Percentiles rank a stretch among this genome's conserved stretches.
These are phyloP conservation scores for Agaricus bisporus DNA, from an alignment of 768 basidiomycete species.

Conservation along the genomic window DNA sequence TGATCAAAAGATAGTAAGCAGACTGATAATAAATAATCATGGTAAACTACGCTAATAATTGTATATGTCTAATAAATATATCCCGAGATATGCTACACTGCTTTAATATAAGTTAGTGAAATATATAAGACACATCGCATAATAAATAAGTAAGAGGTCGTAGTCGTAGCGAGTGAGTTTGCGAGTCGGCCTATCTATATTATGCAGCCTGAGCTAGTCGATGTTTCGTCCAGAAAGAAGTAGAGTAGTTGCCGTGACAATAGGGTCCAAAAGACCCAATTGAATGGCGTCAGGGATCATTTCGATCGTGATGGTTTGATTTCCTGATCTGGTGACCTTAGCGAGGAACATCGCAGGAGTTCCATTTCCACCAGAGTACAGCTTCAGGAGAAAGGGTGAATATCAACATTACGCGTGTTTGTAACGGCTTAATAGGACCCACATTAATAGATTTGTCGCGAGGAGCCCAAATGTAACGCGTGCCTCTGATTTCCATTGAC, in stretches of 20 bases:
- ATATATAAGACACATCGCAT: no score
- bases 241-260: slow-evolving; percentile 45
- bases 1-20: no score
- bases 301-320: slow-evolving; percentile 42
- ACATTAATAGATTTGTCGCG: slow-evolving; percentile 48
- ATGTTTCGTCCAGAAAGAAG: slow-evolving; percentile 60
- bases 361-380: slow-evolving; percentile 35
- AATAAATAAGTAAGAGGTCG: slow-evolving; percentile 1
- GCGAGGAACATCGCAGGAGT: slow-evolving; percentile 35
- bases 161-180: neutral
- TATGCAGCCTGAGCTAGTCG: slow-evolving; percentile 37
- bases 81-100: no score
- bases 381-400: slow-evolving; percentile 23
- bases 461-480: slow-evolving; percentile 51
- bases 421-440: slow-evolving; percentile 15
- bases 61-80: no score
- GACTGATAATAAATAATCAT: no score
- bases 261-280: slow-evolving; percentile 44
- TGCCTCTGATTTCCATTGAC: slow-evolving; percentile 44
- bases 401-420: neutral
- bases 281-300: slow-evolving; percentile 51
- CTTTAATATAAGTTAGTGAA: no score
- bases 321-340: slow-evolving; percentile 33
- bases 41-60: no score
- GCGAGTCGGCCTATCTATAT: neutral